Evolutionary conservation across 371 early-diverging fungal species (phyloP).

Genomic region (Apophysomyces variabilis): DNA sequence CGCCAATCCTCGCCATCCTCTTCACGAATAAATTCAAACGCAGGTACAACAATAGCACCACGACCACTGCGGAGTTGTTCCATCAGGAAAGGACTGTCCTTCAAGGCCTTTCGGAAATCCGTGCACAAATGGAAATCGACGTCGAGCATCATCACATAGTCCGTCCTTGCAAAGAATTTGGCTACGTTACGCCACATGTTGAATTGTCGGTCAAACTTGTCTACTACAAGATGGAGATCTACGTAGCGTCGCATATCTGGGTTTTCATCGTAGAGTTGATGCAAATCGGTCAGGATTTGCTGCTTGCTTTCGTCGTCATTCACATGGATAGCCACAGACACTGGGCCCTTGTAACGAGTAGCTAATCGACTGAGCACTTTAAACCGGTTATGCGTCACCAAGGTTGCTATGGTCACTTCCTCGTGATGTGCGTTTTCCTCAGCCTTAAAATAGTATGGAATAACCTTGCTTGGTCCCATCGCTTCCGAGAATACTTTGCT

Average conservation of each 20-base stretch:
- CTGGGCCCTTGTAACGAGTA: conserved; percentile 58
- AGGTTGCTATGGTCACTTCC: conserved; percentile 63
- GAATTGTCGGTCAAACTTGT: conserved; percentile 64
- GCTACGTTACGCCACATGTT: conserved; percentile 73
- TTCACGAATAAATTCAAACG: conserved; percentile 60
- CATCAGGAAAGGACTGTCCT: conserved; percentile 45
- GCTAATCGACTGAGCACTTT: conserved; percentile 52
- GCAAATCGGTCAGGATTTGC: conserved; percentile 50
- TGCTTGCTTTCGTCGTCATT: conserved; percentile 58
- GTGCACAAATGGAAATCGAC: conserved; percentile 68
- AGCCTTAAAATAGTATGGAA: conserved; percentile 61
- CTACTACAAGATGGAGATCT: conserved; percentile 63
- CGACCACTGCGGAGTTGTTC: conserved; percentile 48
- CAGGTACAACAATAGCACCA: conserved; percentile 63
- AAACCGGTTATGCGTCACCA: conserved; percentile 61
- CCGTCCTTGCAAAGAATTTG: conserved; percentile 62
- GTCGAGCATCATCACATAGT: conserved; percentile 65
- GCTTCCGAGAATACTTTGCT: conserved; percentile 63
- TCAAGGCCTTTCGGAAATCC: conserved; percentile 53
- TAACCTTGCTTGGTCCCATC: conserved; percentile 64
- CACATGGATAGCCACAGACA: conserved; percentile 70
- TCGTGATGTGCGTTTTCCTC: conserved; percentile 47
- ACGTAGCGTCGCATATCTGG: conserved; percentile 58
- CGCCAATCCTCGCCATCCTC: conserved; percentile 59
- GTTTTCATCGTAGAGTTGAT: conserved; percentile 51